Conservation (phyloP, 208 protist genomes). For the Trypanosoma melophagium region DNA sequence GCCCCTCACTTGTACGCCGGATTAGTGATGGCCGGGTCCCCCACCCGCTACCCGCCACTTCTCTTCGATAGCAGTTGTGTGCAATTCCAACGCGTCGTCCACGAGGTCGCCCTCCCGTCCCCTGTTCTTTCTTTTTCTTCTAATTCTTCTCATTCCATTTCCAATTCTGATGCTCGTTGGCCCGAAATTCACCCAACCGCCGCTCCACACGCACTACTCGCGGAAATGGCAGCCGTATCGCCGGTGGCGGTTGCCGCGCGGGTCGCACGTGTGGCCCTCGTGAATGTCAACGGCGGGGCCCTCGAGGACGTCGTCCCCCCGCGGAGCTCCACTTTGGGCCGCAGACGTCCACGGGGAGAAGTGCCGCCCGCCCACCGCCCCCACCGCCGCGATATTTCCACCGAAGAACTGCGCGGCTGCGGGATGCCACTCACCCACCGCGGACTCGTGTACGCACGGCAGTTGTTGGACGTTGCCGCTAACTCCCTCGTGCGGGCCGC, state of each 20-base stretch:
- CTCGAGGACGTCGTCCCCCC: constrained; percentile 74
- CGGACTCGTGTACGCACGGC: constrained; percentile 72
- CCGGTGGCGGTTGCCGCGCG: constrained; percentile 36
- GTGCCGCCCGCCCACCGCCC: constrained; percentile 5
- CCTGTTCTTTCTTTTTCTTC: constrained; percentile 21
- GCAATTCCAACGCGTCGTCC: constrained; percentile 47
- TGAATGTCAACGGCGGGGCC: constrained; percentile 69
- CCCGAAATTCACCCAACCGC: not conserved
- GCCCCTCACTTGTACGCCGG: constrained; percentile 63
- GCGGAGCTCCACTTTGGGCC: constrained; percentile 46
- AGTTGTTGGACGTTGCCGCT: constrained; percentile 55
- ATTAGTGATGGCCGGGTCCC: constrained; percentile 62
- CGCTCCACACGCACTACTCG: constrained; percentile 24
- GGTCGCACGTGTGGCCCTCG: constrained; percentile 37
- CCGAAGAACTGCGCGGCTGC: constrained; percentile 66
- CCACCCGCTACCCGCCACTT: constrained; percentile 64
- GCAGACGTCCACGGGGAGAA: constrained; percentile 4
- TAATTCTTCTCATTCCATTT: constrained; percentile 20
- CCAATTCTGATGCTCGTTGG: constrained; percentile 1
- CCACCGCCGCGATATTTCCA: constrained; percentile 59
- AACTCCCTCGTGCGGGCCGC: constrained; percentile 64
- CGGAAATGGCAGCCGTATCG: constrained; percentile 28
- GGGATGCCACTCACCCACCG: constrained; percentile 67
- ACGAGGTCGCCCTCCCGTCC: constrained; percentile 13
- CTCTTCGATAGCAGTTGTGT: constrained; percentile 64